These are phyloP conservation scores for Amanita inopinata DNA, from an alignment of 768 basidiomycete species.

Conservation along the genomic window DNA sequence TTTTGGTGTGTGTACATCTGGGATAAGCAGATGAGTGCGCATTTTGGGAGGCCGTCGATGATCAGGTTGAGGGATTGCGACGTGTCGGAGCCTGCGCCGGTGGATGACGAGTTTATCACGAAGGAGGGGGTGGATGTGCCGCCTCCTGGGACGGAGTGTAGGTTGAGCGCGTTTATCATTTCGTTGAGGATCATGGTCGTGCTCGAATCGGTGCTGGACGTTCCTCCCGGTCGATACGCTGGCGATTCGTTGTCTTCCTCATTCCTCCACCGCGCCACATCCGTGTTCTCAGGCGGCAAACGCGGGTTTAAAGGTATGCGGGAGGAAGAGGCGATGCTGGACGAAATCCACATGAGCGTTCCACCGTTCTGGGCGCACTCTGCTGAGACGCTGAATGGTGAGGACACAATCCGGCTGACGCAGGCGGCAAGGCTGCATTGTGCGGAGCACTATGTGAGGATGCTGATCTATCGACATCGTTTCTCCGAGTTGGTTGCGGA, in stretches of 20 bases:
- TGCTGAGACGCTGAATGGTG: slow-evolving; percentile 69
- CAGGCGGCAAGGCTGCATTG: slow-evolving; percentile 84
- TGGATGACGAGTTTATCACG: slow-evolving; percentile 87
- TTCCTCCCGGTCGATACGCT: slow-evolving; percentile 55
- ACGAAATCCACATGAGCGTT: slow-evolving; percentile 65
- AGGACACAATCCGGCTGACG: slow-evolving; percentile 83
- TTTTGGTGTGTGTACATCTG: slow-evolving; percentile 96
- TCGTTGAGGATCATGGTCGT: slow-evolving; percentile 76
- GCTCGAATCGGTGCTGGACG: slow-evolving; percentile 80
- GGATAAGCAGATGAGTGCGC: slow-evolving; percentile 88
- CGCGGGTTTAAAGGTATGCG: slow-evolving; percentile 52
- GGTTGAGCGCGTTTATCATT: slow-evolving; percentile 75
- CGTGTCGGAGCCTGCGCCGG: slow-evolving; percentile 73
- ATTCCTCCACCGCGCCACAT: slow-evolving; percentile 66
- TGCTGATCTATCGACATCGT: slow-evolving; percentile 84
- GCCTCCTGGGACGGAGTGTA: slow-evolving; percentile 60
- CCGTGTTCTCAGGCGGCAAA: slow-evolving; percentile 50
- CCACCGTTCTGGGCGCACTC: slow-evolving; percentile 76
- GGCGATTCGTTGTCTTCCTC: slow-evolving; percentile 49
- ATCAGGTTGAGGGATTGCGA: slow-evolving; percentile 85
- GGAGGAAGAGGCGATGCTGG: slow-evolving; percentile 75
- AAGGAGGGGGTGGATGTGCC: slow-evolving; percentile 59
- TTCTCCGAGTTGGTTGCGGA: slow-evolving; percentile 73
- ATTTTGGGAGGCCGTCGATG: slow-evolving; percentile 85
- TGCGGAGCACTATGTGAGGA: slow-evolving; percentile 76